Conservation (phyloP, 2,329 filamentous ascomycete genomes). For the Neurospora crassa region DNA sequence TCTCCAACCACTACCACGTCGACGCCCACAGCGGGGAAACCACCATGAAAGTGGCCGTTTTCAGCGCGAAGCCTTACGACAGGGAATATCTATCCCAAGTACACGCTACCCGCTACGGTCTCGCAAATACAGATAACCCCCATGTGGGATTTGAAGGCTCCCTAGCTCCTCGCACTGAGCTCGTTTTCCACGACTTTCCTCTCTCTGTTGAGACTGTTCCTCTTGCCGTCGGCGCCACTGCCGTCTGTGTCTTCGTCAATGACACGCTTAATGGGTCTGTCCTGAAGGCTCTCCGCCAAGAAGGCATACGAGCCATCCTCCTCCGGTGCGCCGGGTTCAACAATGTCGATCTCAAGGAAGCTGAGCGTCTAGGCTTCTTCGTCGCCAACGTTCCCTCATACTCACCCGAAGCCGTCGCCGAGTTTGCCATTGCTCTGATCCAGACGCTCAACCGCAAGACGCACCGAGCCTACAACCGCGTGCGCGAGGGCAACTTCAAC, state of each 20-base stretch:
- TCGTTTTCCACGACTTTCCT: slow-evolving; percentile 49
- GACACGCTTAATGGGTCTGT: slow-evolving; percentile 44
- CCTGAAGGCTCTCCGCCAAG: slow-evolving; percentile 36
- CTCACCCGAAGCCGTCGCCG: slow-evolving; percentile 59
- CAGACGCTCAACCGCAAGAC: slow-evolving; percentile 60
- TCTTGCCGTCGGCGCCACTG: slow-evolving; percentile 41
- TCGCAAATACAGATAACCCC: neutral
- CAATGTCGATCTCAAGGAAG: slow-evolving; percentile 51
- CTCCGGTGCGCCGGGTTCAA: slow-evolving; percentile 62
- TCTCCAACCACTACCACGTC: neutral
- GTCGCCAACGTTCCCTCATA: slow-evolving; percentile 60
- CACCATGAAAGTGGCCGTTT: slow-evolving; percentile 50
- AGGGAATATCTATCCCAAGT: slow-evolving; percentile 41
- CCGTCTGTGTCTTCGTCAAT: slow-evolving; percentile 62
- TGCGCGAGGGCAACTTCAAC: slow-evolving; percentile 59
- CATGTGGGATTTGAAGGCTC: slow-evolving; percentile 11
- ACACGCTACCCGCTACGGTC: slow-evolving; percentile 22
- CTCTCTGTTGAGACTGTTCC: slow-evolving; percentile 46
- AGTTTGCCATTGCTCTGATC: slow-evolving; percentile 58
- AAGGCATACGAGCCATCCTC: slow-evolving; percentile 48
- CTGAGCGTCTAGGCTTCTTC: slow-evolving; percentile 44
- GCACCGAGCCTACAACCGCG: slow-evolving; percentile 58
- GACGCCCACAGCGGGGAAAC: neutral
- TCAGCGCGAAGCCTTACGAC: slow-evolving; percentile 57
- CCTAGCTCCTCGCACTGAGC: slow-evolving; percentile 26